Evolutionary conservation across 129 eudicot genomes (phyloP).

Genomic region (Chrysanthemum makinoi): DNA sequence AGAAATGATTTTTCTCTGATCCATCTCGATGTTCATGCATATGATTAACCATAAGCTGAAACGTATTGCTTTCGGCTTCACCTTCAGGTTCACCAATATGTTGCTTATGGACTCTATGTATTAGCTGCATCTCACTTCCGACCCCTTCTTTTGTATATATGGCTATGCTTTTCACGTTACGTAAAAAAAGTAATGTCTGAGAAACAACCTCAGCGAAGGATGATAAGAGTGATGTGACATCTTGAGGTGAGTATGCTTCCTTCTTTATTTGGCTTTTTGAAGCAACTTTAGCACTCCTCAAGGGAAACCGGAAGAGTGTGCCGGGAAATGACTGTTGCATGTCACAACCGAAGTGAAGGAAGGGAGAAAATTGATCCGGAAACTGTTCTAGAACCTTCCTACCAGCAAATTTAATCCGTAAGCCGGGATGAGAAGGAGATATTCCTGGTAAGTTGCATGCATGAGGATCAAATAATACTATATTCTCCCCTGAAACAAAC

Average conservation of each 20-base stretch:
- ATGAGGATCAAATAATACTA: slow-evolving; percentile 96
- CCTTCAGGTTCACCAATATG: slow-evolving; percentile 56
- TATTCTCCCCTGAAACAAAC: slow-evolving; percentile 96
- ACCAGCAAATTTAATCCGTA: slow-evolving; percentile 83
- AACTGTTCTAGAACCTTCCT: slow-evolving; percentile 83
- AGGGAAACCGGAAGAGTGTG: slow-evolving; percentile 94
- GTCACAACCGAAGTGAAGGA: slow-evolving; percentile 94
- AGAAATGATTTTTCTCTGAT: slow-evolving; percentile 52
- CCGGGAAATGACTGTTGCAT: slow-evolving; percentile 86
- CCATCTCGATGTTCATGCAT: slow-evolving; percentile 57
- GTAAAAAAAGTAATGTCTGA: slow-evolving; percentile 79
- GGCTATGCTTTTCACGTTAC: slow-evolving; percentile 82
- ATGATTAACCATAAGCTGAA: slow-evolving; percentile 53
- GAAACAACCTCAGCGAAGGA: slow-evolving; percentile 87
- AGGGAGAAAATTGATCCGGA: slow-evolving; percentile 97
- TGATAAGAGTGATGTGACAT: slow-evolving; percentile 80
- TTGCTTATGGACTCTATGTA: slow-evolving; percentile 69
- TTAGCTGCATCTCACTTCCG: slow-evolving; percentile 69
- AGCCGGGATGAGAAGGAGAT: slow-evolving; percentile 97
- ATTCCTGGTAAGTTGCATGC: slow-evolving; percentile 97
- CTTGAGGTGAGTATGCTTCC: slow-evolving; percentile 81
- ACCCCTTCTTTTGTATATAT: slow-evolving; percentile 79
- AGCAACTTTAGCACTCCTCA: slow-evolving; percentile 73
- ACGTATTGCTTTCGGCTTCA: slow-evolving; percentile 44
- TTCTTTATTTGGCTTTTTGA: slow-evolving; percentile 91